A percentile compares a stretch with the other conserved stretches of the same genome.
phyloP scores from a whole-genome alignment of 805 yeast species.

The Lipomyces yamanashiensis region DNA sequence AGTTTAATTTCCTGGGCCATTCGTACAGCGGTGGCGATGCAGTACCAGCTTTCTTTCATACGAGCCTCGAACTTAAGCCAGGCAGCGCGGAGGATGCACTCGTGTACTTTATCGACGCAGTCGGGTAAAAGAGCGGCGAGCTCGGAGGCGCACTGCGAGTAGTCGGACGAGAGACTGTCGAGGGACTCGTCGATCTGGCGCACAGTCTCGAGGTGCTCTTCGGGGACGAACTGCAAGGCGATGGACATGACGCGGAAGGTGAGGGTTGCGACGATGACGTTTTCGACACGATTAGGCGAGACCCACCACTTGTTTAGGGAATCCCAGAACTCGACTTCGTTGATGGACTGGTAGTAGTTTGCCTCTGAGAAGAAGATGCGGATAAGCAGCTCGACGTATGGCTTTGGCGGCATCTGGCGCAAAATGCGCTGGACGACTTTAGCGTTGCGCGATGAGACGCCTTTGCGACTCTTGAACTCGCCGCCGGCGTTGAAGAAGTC shows the following conservation, averaged over 20 bases:
- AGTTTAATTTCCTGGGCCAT: slow-evolving; percentile 36
- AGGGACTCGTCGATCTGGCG: slow-evolving; percentile 27
- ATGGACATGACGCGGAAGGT: slow-evolving; percentile 34
- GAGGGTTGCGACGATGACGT: slow-evolving; percentile 17
- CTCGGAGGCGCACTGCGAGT: slow-evolving; percentile 29
- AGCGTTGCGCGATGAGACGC: slow-evolving; percentile 19
- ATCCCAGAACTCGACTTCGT: slow-evolving; percentile 26
- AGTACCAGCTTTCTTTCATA: slow-evolving; percentile 35
- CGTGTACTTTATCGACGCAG: slow-evolving; percentile 29
- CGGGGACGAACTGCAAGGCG: slow-evolving; percentile 33
- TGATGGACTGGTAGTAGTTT: slow-evolving; percentile 28
- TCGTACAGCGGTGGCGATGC: slow-evolving; percentile 31
- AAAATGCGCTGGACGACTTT: slow-evolving; percentile 26
- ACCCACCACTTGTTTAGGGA: slow-evolving; percentile 28
- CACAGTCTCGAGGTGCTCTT: slow-evolving; percentile 28
- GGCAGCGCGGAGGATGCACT: slow-evolving; percentile 23
- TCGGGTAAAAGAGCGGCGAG: slow-evolving; percentile 33
- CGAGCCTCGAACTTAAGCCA: slow-evolving; percentile 35
- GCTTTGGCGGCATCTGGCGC: slow-evolving; percentile 34
- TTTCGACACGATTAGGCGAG: slow-evolving; percentile 10
- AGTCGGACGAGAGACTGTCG: slow-evolving; percentile 23
- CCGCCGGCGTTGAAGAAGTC: slow-evolving; percentile 20
- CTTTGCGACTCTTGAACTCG: slow-evolving; percentile 8
- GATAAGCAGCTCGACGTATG: slow-evolving; percentile 32
- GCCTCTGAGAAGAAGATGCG: slow-evolving; percentile 31